Base-by-base conservation (phyloP, 768 basidiomycete species). In the Hysterangium stoloniferum region DNA sequence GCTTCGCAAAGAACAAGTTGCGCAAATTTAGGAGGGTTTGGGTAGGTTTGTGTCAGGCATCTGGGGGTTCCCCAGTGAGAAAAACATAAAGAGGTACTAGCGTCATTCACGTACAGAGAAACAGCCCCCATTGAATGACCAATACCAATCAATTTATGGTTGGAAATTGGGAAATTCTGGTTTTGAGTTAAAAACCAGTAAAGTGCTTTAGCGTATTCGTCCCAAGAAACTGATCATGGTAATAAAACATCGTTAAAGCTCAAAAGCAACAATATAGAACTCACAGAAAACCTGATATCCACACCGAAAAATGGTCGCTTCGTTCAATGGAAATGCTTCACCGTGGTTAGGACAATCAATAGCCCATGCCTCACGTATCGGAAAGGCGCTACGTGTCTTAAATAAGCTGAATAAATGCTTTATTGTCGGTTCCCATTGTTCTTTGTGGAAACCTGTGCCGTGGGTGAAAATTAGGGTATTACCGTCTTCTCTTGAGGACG, bases 261-360 rank as follows among this genome's bases (percentile, higher is more conserved):
- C 11, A 20, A 24, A 27, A 29, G 35, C n/a, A 28, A 11, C 28
- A 33, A 37, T 11, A 38, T 13, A 1, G 15, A 13, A 66, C 74
- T 49, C 49, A 78, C 75, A 78, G 5, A 67, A 69, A 41, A 68
- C 66, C 59, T 69, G 77, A 28, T 71, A 72, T 5, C 70, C 67
- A 5, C 59, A 64, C 35, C 67, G 68, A 47, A 83, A 65, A 7
- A 51, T n/a, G 1, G 68, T 60, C n/a, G 58, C 55, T 40, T 72
- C 70, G 60, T 85, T 86, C 56, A 81, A 58, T 45, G 61, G 50
- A 0, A 73, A 79, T 5, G 82, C 75, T 57, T 76, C 76, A 11
- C 83, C 83, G 59, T 86, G 83, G 58, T 86, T 86, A 2, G 83
- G 83, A 59, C 82, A 82, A 52, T 86, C 83, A 54, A 86, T 69